Conservation (phyloP, 208 protist genomes). For the Acanthamoeba sp. region DNA sequence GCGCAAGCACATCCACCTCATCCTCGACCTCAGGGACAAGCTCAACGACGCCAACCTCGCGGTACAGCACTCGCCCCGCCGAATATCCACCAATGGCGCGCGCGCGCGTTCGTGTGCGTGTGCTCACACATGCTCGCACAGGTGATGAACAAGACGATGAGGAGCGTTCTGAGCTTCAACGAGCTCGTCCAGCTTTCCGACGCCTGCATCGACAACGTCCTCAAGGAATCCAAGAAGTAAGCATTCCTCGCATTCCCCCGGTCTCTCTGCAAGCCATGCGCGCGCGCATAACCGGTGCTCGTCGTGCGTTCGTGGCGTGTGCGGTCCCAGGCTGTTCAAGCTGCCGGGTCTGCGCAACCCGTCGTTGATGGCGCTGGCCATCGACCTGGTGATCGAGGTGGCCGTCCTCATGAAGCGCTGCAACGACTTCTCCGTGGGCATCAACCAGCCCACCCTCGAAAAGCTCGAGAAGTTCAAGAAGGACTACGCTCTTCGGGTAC, state of each 20-base stretch:
- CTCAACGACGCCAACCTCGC: conserved; percentile 53
- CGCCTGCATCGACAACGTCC: conserved; percentile 62
- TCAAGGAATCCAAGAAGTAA: conserved; percentile 43
- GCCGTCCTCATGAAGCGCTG: conserved; percentile 47
- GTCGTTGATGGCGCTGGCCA: conserved; percentile 18
- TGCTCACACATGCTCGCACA: background rate
- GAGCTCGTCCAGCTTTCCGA: conserved; percentile 33
- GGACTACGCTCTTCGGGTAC: conserved; percentile 38
- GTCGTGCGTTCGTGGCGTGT: background rate
- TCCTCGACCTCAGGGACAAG: conserved; percentile 24
- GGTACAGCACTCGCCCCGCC: background rate
- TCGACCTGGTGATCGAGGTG: conserved; percentile 41
- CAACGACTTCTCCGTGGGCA: conserved; percentile 53
- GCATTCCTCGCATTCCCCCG: background rate
- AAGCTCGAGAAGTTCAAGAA: conserved; percentile 51
- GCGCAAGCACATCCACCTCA: conserved; percentile 43
- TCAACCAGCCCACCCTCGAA: conserved; percentile 42
- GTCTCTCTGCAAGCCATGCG: background rate
- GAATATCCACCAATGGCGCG: too few relatives aligned
- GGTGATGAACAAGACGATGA: conserved; percentile 44
- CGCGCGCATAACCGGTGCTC: background rate
- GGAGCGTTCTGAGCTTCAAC: conserved; percentile 24
- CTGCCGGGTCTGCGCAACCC: conserved; percentile 52
- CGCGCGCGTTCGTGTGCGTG: too few relatives aligned
- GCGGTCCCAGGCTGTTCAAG: background rate